Conservation (phyloP, 139 green algal species). For the Pseudopediastrum boryanum region DNA sequence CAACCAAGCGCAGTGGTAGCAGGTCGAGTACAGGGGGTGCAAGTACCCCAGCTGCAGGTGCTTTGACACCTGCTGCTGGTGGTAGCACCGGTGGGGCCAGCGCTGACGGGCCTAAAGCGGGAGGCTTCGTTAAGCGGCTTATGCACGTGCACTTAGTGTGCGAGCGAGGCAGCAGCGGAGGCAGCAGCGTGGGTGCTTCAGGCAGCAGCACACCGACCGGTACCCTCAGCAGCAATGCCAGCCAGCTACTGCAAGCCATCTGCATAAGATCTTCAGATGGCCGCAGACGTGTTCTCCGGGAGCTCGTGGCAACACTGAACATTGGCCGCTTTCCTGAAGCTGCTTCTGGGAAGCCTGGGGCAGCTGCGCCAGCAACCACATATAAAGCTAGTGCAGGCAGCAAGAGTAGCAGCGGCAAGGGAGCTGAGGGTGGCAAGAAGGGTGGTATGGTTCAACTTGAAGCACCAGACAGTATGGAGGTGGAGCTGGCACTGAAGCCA, state of each 20-base stretch:
- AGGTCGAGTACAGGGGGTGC: not conserved
- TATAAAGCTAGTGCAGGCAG: no score
- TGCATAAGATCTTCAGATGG: constrained; percentile 83
- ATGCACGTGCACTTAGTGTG: constrained; percentile 75
- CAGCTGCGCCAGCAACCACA: no score
- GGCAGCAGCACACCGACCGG: not conserved
- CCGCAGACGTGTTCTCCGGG: constrained; percentile 72
- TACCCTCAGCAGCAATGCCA: constrained; percentile 22
- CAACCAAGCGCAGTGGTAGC: not conserved
- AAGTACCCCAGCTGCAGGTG: not conserved
- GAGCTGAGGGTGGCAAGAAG: no score
- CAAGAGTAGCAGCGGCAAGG: no score
- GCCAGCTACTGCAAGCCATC: constrained; percentile 62
- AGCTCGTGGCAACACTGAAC: constrained; percentile 71
- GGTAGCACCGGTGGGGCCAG: not conserved
- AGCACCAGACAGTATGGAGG: no score
- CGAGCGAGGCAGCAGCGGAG: no score
- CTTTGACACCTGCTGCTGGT: not conserved
- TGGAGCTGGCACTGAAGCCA: no score
- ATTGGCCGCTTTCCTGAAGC: no score
- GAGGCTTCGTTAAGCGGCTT: constrained; percentile 66
- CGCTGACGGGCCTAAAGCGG: constrained; percentile 32
- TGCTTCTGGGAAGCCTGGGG: no score
- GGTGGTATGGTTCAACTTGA: no score
- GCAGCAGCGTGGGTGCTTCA: not conserved